Base-by-base conservation (phyloP, 495 filamentous ascomycete genomes). In the Penicillium nucicola region DNA sequence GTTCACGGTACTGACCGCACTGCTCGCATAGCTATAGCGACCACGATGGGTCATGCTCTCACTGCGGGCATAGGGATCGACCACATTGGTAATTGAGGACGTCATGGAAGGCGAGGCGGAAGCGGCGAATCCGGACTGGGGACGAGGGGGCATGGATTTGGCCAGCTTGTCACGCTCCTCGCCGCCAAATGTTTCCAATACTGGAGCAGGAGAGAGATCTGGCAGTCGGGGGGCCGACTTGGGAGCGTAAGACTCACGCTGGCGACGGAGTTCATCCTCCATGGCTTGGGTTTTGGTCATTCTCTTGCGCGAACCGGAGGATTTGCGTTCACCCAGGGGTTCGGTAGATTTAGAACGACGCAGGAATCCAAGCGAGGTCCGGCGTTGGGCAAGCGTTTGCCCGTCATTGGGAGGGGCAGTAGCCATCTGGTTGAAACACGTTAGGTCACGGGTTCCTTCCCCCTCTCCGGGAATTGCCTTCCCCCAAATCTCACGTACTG, bases 31-130 rank as follows among this genome's bases (percentile, higher is more conserved):
- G 70, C 92, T 97, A 70, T 96, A 96, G 39, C 93, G 88, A 42
- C 93, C 91, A 58, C 93, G 89, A 71, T 98, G 85, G 46, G 95
- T 90, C 89, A 98, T 97, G 78, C 93, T 98, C 70, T 91, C 89
- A 23, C 86, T 84, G 28, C 87, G 79, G 35, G 88, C 82, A 66
- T 92, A 92, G 17, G 89, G 87, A 62, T 95, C 90, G 31, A 80
- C 55, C 43, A 61, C 75, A 46, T 78, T 68, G 73, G 80, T 47
- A 78, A 80, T 45, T 74, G 69, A 54, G 57, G 72, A 58, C 43
- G 52, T 36, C n/a, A 54, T 19, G 2, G 45, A 33, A 2, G 45
- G 19, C 49, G 66, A 34, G 30, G 50, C 19, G 1, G 46, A 34
- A 33, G 50, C 19, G 1, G 46, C 50, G 13, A 58, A n/a, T 4